Evolutionary conservation across 345 rosid genomes (phyloP), one percentile per base, ranked within the genome.

Genomic region (Capsella bursapastoris): DNA sequence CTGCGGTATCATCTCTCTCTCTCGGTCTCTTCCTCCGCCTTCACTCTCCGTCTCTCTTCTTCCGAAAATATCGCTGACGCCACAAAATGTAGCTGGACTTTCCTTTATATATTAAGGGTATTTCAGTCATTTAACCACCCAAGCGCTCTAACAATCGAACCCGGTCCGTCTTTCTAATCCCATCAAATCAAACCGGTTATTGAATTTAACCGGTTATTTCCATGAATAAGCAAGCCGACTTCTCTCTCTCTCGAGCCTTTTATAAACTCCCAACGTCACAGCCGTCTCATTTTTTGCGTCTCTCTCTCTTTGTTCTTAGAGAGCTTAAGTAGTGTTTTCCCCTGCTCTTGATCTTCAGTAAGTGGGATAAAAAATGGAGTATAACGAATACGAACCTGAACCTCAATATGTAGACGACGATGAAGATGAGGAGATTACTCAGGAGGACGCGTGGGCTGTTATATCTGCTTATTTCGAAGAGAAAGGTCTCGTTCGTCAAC

Each of bases 401-500:
- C 85, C 50, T 41, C 81, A 68, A 37, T 69, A 66, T 70, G 70
- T 81, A 12, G 95, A 85, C 0, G 89, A 87, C 3, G 93, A 91
- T 8, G 91, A 82, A 0, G 96, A 88, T 1, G 96, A 88, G 32
- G 91, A 95, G 18, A 95, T 95, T 60, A 89, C 96, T 0, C 97
- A 92, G 80, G 98, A 95, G 71, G 98, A 95, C 47, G 96, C 97
- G 0, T 92, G 97, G 97, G 96, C 96, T 0, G 98, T 95, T 10
- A 95, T 92, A 53, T 95, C 97, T 1, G 97, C 99, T 14, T 95
- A 92, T 60, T 95, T 95, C 79, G 97, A 92, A 75, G 98, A 92
- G 75, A 92, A 95, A 79, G 98, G 99, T 22, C 75, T 95, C 74
- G 99, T 92, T 52, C 87, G 97, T 12, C 99, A 95, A 69, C 96